Percentiles rank a stretch among this genome's conserved stretches.
phyloP scores from a whole-genome alignment of 139 green algal genomes.

The Coelastrella sp. region DNA sequence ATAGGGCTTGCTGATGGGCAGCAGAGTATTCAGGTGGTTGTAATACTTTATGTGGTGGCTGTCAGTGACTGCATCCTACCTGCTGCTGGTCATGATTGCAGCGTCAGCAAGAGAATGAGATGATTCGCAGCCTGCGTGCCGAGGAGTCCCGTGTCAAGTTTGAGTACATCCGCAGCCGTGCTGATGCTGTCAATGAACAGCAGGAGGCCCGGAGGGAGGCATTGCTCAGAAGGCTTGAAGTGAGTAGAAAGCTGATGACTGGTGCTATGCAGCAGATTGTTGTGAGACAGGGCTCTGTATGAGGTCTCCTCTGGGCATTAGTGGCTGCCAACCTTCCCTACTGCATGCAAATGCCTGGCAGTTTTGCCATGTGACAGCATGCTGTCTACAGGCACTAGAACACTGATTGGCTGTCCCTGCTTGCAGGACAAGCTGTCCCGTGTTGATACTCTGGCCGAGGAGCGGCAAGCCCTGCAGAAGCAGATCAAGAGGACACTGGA shows the following conservation, averaged over 20 bases:
- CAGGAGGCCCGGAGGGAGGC: conserved; percentile 49
- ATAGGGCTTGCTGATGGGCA: neutral
- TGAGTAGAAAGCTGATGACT: too few species aligned
- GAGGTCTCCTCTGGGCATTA: too few species aligned
- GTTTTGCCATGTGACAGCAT: neutral
- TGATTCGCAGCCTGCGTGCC: conserved; percentile 34
- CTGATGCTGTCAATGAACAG: conserved; percentile 44
- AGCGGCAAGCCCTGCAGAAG: conserved; percentile 33
- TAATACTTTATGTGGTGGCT: neutral
- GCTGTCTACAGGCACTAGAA: too few species aligned
- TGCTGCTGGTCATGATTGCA: neutral
- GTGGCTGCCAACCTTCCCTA: too few species aligned
- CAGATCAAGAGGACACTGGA: conserved; percentile 2
- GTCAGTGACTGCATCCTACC: too few species aligned
- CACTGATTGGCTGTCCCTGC: neutral
- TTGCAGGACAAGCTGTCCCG: conserved; percentile 49
- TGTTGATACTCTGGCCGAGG: conserved; percentile 44
- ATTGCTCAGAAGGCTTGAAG: neutral
- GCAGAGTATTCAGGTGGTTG: neutral
- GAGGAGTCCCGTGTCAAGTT: conserved; percentile 57
- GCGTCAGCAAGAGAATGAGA: conserved; percentile 36
- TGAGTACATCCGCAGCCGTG: conserved; percentile 52
- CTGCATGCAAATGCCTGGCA: neutral
- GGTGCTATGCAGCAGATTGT: too few species aligned
- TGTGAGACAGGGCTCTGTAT: too few species aligned